phyloP scores from a whole-genome alignment of 768 basidiomycete genomes.

The Phlebiopsis gigantea region DNA sequence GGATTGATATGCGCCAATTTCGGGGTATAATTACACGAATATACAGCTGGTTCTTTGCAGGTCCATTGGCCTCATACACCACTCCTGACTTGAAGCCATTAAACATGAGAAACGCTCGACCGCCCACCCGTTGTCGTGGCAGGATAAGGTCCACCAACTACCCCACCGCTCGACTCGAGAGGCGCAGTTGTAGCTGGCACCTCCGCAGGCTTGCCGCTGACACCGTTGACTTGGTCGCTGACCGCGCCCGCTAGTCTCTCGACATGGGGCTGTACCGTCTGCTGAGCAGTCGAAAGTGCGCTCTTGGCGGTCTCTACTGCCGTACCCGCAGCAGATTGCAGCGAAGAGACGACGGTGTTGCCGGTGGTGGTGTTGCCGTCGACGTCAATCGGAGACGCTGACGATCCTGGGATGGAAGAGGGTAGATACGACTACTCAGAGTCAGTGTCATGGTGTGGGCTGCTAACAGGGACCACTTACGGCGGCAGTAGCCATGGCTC shows the following conservation, averaged over 20 bases:
- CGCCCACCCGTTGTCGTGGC: conserved; percentile 14
- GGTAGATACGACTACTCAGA: conserved; percentile 18
- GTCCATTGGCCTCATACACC: neutral
- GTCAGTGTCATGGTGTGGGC: neutral
- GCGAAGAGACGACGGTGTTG: conserved; percentile 23
- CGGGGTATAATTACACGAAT: neutral
- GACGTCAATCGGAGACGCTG: neutral
- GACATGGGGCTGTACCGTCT: conserved; percentile 23
- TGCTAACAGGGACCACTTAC: conserved; percentile 28
- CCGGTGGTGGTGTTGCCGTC: neutral
- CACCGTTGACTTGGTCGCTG: neutral
- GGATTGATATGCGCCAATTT: too few relatives aligned
- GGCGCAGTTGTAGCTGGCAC: conserved; percentile 35
- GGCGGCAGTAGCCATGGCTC: conserved; percentile 41
- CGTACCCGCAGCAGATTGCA: conserved; percentile 30
- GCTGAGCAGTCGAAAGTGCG: conserved; percentile 27
- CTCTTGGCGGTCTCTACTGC: conserved; percentile 29
- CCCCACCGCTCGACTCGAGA: conserved; percentile 34
- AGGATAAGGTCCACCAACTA: conserved; percentile 26
- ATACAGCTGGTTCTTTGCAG: neutral
- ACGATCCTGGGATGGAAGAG: conserved; percentile 6
- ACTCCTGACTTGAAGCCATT: neutral
- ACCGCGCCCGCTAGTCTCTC: conserved; percentile 14
- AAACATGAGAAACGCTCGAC: neutral
- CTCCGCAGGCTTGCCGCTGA: conserved; percentile 11